Percentiles rank a stretch among this genome's conserved stretches.
Evolutionary conservation across 2,329 filamentous ascomycete genomes (phyloP).

Genomic region (Rasamsonia emersonii): DNA sequence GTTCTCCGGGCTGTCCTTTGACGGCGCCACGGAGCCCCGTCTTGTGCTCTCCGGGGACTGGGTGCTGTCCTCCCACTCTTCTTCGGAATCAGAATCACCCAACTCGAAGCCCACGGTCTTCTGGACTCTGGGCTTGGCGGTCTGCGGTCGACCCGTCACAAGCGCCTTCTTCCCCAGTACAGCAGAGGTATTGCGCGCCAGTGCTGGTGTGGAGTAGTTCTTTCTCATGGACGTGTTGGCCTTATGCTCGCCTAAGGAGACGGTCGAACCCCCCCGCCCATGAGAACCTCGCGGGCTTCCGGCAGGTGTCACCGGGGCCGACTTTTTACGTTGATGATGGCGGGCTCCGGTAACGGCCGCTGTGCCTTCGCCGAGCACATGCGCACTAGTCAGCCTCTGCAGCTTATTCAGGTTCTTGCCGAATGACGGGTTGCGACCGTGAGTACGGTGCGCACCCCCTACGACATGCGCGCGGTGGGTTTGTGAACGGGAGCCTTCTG

Average conservation of each 20-base stretch:
- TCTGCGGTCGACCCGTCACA: conserved; percentile 24
- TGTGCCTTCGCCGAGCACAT: conserved; percentile 22
- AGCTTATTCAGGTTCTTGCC: conserved; percentile 38
- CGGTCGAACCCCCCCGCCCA: conserved; percentile 34
- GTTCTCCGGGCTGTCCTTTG: conserved; percentile 26
- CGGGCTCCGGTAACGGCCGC: conserved; percentile 13
- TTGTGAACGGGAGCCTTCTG: conserved; percentile 24
- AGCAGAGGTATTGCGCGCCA: conserved; percentile 31
- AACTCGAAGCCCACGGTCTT: conserved; percentile 41
- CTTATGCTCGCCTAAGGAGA: conserved; percentile 22
- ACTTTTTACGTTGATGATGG: conserved; percentile 39
- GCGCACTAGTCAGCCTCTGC: conserved; percentile 26
- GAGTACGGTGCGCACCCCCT: conserved; percentile 29
- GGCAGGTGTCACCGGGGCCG: conserved; percentile 34
- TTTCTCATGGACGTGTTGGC: conserved; percentile 34
- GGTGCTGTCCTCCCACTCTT: conserved; percentile 41
- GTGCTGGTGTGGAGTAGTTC: conserved; percentile 36
- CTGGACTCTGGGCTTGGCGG: conserved; percentile 30
- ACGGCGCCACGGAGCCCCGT: conserved; percentile 34
- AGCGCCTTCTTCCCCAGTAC: conserved; percentile 31
- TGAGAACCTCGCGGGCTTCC: conserved; percentile 31
- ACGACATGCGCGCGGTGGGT: conserved; percentile 36
- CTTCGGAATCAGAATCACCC: conserved; percentile 36
- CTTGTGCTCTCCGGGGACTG: conserved; percentile 40
- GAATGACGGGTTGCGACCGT: conserved; percentile 35